These are phyloP conservation scores for Trametes cubensis DNA, from an alignment of 768 basidiomycete genomes.

Conservation along the genomic window DNA sequence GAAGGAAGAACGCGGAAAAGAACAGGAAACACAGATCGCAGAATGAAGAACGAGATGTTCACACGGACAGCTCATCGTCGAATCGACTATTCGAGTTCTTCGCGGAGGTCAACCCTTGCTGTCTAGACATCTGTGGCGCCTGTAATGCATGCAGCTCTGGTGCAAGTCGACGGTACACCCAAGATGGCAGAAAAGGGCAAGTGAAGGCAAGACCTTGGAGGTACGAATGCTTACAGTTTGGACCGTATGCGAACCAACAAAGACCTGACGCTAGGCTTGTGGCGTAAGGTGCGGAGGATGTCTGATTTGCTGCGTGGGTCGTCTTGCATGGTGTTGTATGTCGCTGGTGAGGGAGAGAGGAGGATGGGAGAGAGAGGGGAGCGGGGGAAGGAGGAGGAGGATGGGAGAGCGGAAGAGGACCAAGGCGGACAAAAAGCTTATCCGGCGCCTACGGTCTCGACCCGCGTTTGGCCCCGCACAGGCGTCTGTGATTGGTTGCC, in stretches of 20 bases:
- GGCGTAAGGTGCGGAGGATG: background rate
- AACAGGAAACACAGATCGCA: background rate
- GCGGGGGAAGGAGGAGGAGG: background rate
- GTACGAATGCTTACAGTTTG: constrained; percentile 13
- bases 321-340: constrained; percentile 8
- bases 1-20: background rate
- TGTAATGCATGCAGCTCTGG: too few species aligned
- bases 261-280: constrained; percentile 5
- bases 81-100: background rate
- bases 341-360: background rate
- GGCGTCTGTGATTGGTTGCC: background rate
- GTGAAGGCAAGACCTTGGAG: background rate
- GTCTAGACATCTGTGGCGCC: background rate
- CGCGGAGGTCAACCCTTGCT: background rate
- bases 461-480: background rate
- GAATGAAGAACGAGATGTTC: background rate
- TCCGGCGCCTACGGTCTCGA: constrained; percentile 12
- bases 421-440: constrained; percentile 24
- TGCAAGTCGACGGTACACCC: background rate
- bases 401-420: constrained; percentile 3
- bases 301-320: background rate
- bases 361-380: background rate
- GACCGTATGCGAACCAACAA: constrained; percentile 17
- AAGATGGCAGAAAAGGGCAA: background rate
- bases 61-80: constrained; percentile 15